Conservation (phyloP, 345 rosid species). For the Firmiana major region DNA sequence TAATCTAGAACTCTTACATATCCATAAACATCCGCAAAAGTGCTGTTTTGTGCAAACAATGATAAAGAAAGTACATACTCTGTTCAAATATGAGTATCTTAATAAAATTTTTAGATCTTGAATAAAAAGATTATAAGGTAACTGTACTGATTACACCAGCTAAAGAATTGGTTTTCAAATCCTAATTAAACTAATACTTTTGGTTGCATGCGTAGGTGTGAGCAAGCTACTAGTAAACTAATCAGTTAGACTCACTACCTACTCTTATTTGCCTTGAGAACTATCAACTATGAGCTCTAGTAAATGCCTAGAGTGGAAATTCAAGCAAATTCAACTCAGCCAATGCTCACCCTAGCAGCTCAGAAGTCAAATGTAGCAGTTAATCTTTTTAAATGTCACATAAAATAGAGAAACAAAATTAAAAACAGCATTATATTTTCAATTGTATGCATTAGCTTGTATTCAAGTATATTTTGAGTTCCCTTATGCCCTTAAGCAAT, state of each 20-base stretch:
- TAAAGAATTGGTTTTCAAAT: neutral
- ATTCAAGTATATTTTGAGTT: neutral
- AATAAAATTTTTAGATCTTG: neutral
- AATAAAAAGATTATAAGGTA: neutral
- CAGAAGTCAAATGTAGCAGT: neutral
- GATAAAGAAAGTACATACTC: neutral
- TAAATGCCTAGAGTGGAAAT: neutral
- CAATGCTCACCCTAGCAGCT: neutral
- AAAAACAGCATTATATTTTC: neutral
- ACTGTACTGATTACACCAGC: neutral
- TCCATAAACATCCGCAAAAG: neutral
- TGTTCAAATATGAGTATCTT: neutral
- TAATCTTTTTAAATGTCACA: neutral
- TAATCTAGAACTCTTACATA: neutral
- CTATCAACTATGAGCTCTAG: neutral
- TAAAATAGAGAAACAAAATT: neutral
- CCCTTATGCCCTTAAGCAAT: neutral
- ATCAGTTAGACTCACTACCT: neutral
- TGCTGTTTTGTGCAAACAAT: neutral
- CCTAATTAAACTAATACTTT: neutral
- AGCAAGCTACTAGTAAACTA: neutral
- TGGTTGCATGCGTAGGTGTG: neutral
- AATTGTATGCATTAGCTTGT: neutral
- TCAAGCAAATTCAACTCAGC: neutral
- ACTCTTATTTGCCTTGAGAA: neutral